Evolutionary conservation across 1,284 basidiomycete species (phyloP).

Genomic region (Cronartium quercuum): DNA sequence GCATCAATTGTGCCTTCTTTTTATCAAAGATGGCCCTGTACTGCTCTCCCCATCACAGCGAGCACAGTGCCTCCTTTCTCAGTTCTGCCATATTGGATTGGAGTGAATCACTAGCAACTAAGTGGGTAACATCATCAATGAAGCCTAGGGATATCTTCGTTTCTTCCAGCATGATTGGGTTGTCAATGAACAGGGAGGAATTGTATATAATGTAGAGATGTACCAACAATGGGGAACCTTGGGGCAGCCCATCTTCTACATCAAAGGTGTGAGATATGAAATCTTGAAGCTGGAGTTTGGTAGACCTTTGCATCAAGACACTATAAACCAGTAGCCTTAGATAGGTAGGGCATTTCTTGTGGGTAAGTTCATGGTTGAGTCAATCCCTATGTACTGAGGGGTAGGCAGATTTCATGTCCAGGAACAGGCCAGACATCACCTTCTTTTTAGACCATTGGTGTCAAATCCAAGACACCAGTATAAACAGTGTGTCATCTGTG

Average conservation of each 20-base stretch:
- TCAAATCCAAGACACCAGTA: too few relatives aligned
- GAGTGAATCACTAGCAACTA: neutral
- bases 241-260: neutral
- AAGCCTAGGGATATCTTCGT: neutral
- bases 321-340: too few relatives aligned
- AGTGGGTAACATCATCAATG: conserved; percentile 6
- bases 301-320: too few relatives aligned
- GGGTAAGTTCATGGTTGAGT: neutral
- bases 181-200: neutral
- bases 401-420: conserved; percentile 12
- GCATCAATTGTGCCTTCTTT: conserved; percentile 1
- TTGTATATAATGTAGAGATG: conserved; percentile 9
- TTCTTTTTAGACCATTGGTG: neutral
- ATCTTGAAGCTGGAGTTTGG: too few relatives aligned
- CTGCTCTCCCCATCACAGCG: neutral
- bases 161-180: neutral
- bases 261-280: neutral
- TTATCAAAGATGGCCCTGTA: conserved; percentile 21
- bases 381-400: neutral
- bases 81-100: neutral
- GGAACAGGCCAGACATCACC: conserved; percentile 3
- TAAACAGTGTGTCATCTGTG: neutral
- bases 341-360: too few relatives aligned
- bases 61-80: neutral
- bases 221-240: conserved; percentile 5